These are phyloP conservation scores for Pyrenophora graminea DNA, from an alignment of 2,329 filamentous ascomycete species.

Conservation along the genomic window DNA sequence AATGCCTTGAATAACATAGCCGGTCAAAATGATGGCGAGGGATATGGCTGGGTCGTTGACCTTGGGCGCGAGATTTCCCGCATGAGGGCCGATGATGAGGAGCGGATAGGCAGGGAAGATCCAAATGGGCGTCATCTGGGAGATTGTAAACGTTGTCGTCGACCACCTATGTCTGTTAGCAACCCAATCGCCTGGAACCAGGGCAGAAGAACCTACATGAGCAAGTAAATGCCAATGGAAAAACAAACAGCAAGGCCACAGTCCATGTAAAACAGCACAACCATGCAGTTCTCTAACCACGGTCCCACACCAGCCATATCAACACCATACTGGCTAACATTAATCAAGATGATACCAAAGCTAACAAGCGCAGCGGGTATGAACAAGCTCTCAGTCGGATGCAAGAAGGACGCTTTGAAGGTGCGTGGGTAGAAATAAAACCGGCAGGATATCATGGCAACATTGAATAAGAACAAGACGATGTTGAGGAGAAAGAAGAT, in stretches of 20 bases:
- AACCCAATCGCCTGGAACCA: neutral
- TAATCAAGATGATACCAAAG: slow-evolving; percentile 65
- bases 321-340: slow-evolving; percentile 74
- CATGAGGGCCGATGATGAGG: slow-evolving; percentile 75
- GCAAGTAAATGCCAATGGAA: slow-evolving; percentile 73
- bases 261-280: slow-evolving; percentile 76
- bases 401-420: slow-evolving; percentile 71
- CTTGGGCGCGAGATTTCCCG: slow-evolving; percentile 60
- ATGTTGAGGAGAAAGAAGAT: slow-evolving; percentile 56
- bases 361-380: slow-evolving; percentile 71
- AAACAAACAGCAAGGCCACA: slow-evolving; percentile 67
- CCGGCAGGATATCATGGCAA: slow-evolving; percentile 66
- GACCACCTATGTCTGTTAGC: slow-evolving; percentile 57
- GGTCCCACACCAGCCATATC: slow-evolving; percentile 53
- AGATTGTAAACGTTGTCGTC: slow-evolving; percentile 70
- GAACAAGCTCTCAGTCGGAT: slow-evolving; percentile 79
- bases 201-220: slow-evolving; percentile 60
- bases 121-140: slow-evolving; percentile 86
- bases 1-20: slow-evolving; percentile 65
- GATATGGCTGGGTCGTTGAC: slow-evolving; percentile 48
- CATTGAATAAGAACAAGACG: slow-evolving; percentile 71
- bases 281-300: slow-evolving; percentile 62
- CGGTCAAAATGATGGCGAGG: slow-evolving; percentile 63
- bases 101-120: slow-evolving; percentile 85
- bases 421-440: slow-evolving; percentile 73